phyloP scores from a whole-genome alignment of 1,139 yeast species.

The Candida sp. region DNA sequence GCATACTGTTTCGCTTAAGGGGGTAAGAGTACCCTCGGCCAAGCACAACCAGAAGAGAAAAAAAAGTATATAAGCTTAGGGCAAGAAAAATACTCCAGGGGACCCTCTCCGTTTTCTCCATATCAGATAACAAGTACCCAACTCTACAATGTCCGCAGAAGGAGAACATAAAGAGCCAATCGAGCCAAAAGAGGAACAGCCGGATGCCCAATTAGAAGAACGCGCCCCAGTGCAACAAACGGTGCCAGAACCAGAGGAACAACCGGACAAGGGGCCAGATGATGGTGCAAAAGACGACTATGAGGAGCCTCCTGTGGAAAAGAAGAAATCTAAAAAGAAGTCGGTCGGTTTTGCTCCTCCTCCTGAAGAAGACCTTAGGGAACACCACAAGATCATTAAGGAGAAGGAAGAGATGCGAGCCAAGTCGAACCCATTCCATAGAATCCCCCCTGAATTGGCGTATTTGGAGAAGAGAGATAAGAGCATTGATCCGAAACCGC shows the following conservation, averaged over 20 bases:
- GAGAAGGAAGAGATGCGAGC: slow-evolving; percentile 28
- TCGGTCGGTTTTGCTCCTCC: slow-evolving; percentile 48
- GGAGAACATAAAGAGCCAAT: neutral
- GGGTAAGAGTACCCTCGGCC: too few relatives aligned
- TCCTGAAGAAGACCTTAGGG: slow-evolving; percentile 40
- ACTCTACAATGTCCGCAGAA: neutral
- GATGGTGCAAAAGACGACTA: neutral
- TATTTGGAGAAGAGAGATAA: slow-evolving; percentile 32
- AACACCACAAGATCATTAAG: slow-evolving; percentile 34
- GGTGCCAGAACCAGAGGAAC: neutral
- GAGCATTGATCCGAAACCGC: slow-evolving; percentile 16
- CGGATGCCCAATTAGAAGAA: neutral
- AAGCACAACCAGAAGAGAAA: too few relatives aligned
- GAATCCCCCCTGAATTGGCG: slow-evolving; percentile 48
- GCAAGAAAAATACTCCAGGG: too few relatives aligned
- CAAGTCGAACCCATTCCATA: slow-evolving; percentile 41
- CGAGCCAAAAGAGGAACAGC: neutral
- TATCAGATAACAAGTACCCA: neutral
- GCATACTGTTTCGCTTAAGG: too few relatives aligned
- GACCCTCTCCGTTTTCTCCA: too few relatives aligned
- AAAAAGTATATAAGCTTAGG: too few relatives aligned
- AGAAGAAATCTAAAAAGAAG: slow-evolving; percentile 22
- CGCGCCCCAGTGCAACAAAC: neutral
- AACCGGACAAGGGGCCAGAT: neutral
- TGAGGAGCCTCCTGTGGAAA: neutral